Conservation (phyloP, 1,139 yeast genomes). For the Pichia kudriavzevii region DNA sequence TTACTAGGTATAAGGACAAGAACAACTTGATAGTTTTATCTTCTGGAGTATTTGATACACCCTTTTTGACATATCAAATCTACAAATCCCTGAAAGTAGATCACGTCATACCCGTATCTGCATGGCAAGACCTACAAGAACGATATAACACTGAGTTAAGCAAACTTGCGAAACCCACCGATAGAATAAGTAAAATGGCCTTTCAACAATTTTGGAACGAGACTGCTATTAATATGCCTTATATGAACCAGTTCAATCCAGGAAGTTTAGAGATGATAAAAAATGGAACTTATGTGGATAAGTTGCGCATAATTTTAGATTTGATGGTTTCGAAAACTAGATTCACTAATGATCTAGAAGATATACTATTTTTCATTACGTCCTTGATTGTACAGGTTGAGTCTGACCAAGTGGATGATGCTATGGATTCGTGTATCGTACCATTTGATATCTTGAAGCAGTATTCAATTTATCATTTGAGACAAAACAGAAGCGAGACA, state of each 20-base stretch:
- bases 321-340: conserved; percentile 9
- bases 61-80: conserved; percentile 10
- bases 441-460: conserved; percentile 6
- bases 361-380: conserved; percentile 7
- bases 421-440: neutral
- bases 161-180: neutral
- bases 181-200: conserved; percentile 3
- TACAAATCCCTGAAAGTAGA: conserved; percentile 13
- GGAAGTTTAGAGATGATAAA: conserved; percentile 7
- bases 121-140: conserved; percentile 9
- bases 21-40: conserved; percentile 9
- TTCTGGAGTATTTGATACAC: conserved; percentile 9
- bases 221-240: conserved; percentile 12
- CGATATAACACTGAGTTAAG: conserved; percentile 4
- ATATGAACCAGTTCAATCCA: conserved; percentile 7
- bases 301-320: conserved; percentile 12
- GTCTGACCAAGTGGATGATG: conserved; percentile 3
- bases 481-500: conserved; percentile 3
- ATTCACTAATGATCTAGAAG: conserved; percentile 7
- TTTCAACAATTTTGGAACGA: conserved; percentile 11
- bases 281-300: conserved; percentile 13
- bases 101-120: conserved; percentile 10
- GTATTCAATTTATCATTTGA: conserved; percentile 5
- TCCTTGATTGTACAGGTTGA: conserved; percentile 5
- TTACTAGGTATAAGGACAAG: conserved; percentile 10